Evolutionary conservation across 495 filamentous ascomycete genomes (phyloP).

Genomic region (Aspergillus cavernicola): DNA sequence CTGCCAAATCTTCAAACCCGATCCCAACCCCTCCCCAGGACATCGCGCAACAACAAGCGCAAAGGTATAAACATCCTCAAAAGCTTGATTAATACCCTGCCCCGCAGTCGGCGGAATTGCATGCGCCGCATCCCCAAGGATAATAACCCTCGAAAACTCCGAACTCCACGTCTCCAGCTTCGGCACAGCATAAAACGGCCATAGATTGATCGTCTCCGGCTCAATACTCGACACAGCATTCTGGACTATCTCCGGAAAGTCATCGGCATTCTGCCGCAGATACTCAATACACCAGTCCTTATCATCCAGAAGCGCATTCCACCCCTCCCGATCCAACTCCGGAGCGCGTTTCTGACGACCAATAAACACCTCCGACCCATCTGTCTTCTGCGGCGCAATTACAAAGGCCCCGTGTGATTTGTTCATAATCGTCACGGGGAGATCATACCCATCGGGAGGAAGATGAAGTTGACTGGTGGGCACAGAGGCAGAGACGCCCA

Average conservation of each 20-base stretch:
- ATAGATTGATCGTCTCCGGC: slow-evolving; percentile 28
- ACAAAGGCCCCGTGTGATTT: slow-evolving; percentile 41
- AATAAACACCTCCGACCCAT: slow-evolving; percentile 43
- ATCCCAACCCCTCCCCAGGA: background rate
- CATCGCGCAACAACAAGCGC: slow-evolving; percentile 2
- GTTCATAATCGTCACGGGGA: slow-evolving; percentile 43
- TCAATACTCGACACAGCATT: slow-evolving; percentile 29
- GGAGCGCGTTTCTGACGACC: slow-evolving; percentile 34
- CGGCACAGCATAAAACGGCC: slow-evolving; percentile 43
- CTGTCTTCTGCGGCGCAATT: slow-evolving; percentile 41
- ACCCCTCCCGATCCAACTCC: slow-evolving; percentile 33
- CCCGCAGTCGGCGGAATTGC: slow-evolving; percentile 45
- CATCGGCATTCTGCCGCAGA: slow-evolving; percentile 22
- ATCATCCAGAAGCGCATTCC: slow-evolving; percentile 28
- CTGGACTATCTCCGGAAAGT: slow-evolving; percentile 34
- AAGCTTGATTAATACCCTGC: slow-evolving; percentile 41
- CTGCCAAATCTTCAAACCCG: background rate
- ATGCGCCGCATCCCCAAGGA: slow-evolving; percentile 48
- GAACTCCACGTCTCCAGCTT: slow-evolving; percentile 38
- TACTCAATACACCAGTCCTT: slow-evolving; percentile 35
- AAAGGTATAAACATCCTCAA: slow-evolving; percentile 38
- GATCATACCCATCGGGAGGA: slow-evolving; percentile 25
- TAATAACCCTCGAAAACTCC: slow-evolving; percentile 25
- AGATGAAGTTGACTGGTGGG: slow-evolving; percentile 21
- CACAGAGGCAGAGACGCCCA: slow-evolving; percentile 29